Conservation (phyloP, 352 stramenopile genomes). For the Phytopythium vexans region DNA sequence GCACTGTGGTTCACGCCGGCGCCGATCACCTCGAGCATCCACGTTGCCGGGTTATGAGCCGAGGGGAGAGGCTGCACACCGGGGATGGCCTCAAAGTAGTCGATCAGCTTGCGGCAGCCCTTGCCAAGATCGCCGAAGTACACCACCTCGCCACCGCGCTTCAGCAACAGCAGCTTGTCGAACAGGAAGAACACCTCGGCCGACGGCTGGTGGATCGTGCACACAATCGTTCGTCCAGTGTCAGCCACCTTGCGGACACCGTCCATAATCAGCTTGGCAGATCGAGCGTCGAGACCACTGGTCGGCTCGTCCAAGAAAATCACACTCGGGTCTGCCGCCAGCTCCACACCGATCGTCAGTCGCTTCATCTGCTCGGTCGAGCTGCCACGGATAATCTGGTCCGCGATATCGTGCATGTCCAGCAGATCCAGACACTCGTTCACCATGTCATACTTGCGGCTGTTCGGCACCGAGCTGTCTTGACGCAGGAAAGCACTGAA, state of each 20-base stretch:
- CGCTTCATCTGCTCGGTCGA: constrained; percentile 50
- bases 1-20: constrained; percentile 64
- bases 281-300: constrained; percentile 79
- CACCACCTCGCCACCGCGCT: constrained; percentile 34
- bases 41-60: constrained; percentile 34
- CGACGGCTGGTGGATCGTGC: constrained; percentile 90
- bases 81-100: constrained; percentile 14
- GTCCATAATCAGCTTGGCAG: constrained; percentile 81
- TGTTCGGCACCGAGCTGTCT: constrained; percentile 31
- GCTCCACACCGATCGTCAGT: constrained; percentile 45
- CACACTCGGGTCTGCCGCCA: constrained; percentile 79
- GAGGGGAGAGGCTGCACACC: constrained; percentile 1
- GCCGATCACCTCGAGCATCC: constrained; percentile 26
- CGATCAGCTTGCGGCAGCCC: constrained; percentile 13
- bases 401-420: constrained; percentile 18
- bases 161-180: constrained; percentile 72
- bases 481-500: constrained; percentile 79
- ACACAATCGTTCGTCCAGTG: constrained; percentile 74
- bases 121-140: constrained; percentile 25
- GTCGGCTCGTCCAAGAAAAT: constrained; percentile 85
- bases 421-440: constrained; percentile 23
- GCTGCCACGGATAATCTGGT: constrained; percentile 31
- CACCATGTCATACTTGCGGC: constrained; percentile 19
- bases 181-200: constrained; percentile 86
- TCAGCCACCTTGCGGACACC: constrained; percentile 82